Evolutionary conservation across 106 monocot genomes (phyloP).

Genomic region (Allium sativum): DNA sequence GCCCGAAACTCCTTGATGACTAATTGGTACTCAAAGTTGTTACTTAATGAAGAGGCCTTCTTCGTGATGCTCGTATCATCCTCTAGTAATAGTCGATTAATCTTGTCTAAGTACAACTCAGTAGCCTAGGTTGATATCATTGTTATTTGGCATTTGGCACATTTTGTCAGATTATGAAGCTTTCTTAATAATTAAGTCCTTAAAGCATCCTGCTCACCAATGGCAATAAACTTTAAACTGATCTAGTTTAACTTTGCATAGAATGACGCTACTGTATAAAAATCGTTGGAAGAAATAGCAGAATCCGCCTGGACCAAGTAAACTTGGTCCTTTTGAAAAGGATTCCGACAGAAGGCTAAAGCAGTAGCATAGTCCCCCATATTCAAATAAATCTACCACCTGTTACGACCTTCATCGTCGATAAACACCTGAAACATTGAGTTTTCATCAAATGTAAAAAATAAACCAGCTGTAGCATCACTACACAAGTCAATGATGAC

Average conservation of each 20-base stretch:
- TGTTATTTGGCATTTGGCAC: conserved; percentile 91
- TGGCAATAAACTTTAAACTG: conserved; percentile 81
- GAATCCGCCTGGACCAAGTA: conserved; percentile 89
- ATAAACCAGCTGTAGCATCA: conserved; percentile 88
- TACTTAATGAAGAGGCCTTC: conserved; percentile 17
- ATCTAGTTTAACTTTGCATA: conserved; percentile 95
- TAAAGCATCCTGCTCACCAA: conserved; percentile 93
- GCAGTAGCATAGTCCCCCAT: conserved; percentile 80
- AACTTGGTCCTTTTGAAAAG: conserved; percentile 82
- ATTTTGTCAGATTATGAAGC: conserved; percentile 90
- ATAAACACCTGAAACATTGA: conserved; percentile 95
- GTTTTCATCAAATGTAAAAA: conserved; percentile 93
- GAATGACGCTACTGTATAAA: conserved; percentile 83
- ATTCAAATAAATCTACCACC: conserved; percentile 91
- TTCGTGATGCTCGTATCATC: conserved; percentile 34
- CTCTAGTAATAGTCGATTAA: conserved; percentile 84
- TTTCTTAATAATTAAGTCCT: conserved; percentile 77
- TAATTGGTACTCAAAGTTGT: conserved; percentile 44
- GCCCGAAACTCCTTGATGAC: conserved; percentile 76
- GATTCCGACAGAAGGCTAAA: conserved; percentile 82
- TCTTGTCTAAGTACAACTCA: conserved; percentile 98
- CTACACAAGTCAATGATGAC: conserved; percentile 86
- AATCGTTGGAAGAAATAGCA: conserved; percentile 83
- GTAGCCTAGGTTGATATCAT: conserved; percentile 96
- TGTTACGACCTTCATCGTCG: conserved; percentile 86